A percentile compares a stretch with the other conserved stretches of the same genome.
phyloP scores from a whole-genome alignment of 2,329 filamentous ascomycete genomes.

The Xylariaceae sp. region DNA sequence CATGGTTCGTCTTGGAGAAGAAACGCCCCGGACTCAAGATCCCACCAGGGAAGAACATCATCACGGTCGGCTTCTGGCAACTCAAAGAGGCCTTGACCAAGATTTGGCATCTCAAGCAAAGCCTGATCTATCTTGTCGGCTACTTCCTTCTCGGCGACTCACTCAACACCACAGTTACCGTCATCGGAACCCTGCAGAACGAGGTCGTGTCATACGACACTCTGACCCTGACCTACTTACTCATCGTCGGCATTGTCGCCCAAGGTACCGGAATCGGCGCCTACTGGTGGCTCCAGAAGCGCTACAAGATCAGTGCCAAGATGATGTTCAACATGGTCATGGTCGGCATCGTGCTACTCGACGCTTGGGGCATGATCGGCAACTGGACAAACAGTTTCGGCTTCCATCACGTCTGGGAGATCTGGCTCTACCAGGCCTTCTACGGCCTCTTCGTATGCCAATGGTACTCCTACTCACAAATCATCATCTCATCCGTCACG shows the following conservation, averaged over 20 bases:
- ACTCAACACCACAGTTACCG: slow-evolving; percentile 64
- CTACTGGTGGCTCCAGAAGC: slow-evolving; percentile 58
- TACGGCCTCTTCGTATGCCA: slow-evolving; percentile 64
- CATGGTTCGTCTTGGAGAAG: slow-evolving; percentile 64
- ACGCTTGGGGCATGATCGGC: slow-evolving; percentile 44
- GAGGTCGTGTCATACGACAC: slow-evolving; percentile 60
- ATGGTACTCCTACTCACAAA: slow-evolving; percentile 67
- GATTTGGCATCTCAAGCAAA: slow-evolving; percentile 62
- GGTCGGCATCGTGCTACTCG: slow-evolving; percentile 55
- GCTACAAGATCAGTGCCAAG: slow-evolving; percentile 56
- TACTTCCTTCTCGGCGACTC: slow-evolving; percentile 67
- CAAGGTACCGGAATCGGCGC: slow-evolving; percentile 57
- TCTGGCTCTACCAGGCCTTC: slow-evolving; percentile 46
- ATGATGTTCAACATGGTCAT: slow-evolving; percentile 64
- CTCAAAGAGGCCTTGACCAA: slow-evolving; percentile 52
- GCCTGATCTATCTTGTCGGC: slow-evolving; percentile 58
- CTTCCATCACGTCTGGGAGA: slow-evolving; percentile 43
- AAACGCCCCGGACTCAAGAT: slow-evolving; percentile 50
- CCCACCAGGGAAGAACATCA: slow-evolving; percentile 39
- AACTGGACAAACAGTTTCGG: slow-evolving; percentile 43
- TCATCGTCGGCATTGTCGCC: slow-evolving; percentile 60
- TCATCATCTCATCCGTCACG: slow-evolving; percentile 65
- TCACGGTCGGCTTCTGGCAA: slow-evolving; percentile 59
- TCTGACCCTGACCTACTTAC: slow-evolving; percentile 58
- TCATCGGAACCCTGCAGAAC: slow-evolving; percentile 62